Evolutionary conservation across 2,329 filamentous ascomycete species (phyloP).

Genomic region (Ceratocystiopsis brevicomis): DNA sequence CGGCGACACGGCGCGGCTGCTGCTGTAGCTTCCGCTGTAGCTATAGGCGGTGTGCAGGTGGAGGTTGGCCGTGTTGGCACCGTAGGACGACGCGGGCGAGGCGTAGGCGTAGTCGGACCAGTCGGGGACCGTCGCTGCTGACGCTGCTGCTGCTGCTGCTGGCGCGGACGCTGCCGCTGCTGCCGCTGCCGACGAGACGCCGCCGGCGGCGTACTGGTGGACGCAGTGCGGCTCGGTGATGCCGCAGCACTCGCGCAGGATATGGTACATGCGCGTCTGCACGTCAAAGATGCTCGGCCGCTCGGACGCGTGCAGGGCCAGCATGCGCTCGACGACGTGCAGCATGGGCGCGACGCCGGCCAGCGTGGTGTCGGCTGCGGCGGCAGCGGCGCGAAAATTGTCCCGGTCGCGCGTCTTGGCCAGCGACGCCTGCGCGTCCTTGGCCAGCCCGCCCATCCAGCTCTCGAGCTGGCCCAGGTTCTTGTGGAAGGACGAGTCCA

Average conservation of each 20-base stretch:
- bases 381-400: conserved; percentile 20
- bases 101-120: neutral
- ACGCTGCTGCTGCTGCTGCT: too few relatives aligned
- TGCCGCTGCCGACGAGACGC: neutral
- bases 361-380: conserved; percentile 19
- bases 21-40: conserved; percentile 1
- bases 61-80: neutral
- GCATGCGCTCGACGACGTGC: conserved; percentile 34
- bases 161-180: too few relatives aligned
- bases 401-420: conserved; percentile 2
- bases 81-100: neutral
- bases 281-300: conserved; percentile 34
- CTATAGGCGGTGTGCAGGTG: neutral
- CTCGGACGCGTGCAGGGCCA: conserved; percentile 30
- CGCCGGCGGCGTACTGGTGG: conserved; percentile 23
- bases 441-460: conserved; percentile 45
- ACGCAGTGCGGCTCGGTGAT: conserved; percentile 34
- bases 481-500: conserved; percentile 53
- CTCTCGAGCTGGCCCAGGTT: conserved; percentile 48
- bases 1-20: neutral
- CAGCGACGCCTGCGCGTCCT: conserved; percentile 25
- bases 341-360: conserved; percentile 32
- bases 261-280: conserved; percentile 30
- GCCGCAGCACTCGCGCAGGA: conserved; percentile 28
- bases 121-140: too few relatives aligned